Conservation (phyloP, 2,329 filamentous ascomycete genomes). For the Dactylonectria macrodidyma region DNA sequence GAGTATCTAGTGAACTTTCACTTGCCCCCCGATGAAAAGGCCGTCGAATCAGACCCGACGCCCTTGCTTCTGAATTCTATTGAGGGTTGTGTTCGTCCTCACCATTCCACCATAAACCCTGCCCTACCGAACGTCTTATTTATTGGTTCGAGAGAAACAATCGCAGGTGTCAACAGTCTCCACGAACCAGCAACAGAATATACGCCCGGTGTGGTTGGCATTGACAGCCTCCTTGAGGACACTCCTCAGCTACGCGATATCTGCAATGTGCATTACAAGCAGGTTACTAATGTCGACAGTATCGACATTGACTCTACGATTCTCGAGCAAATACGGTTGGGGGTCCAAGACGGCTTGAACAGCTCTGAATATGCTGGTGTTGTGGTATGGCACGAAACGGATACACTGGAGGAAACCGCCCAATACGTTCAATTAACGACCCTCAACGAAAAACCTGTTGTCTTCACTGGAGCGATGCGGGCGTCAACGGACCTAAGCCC, state of each 20-base stretch:
- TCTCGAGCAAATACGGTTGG: neutral
- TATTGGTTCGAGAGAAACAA: neutral
- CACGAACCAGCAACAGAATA: neutral
- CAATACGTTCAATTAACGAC: neutral
- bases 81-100: accelerated
- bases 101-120: neutral
- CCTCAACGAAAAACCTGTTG: neutral
- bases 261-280: neutral
- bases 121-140: neutral
- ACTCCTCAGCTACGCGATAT: no score
- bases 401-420: neutral
- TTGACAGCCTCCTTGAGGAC: neutral
- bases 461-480: neutral
- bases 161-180: neutral
- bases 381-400: neutral
- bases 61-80: no score
- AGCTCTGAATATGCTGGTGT: neutral
- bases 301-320: neutral
- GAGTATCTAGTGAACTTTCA: no score
- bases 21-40: no score
- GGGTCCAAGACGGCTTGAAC: no score
- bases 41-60: no score
- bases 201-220: neutral
- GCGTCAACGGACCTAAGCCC: neutral
- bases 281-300: neutral